Evolutionary conservation across 148 eudicot genomes (phyloP).

Genomic region (Polygonum maritimum): DNA sequence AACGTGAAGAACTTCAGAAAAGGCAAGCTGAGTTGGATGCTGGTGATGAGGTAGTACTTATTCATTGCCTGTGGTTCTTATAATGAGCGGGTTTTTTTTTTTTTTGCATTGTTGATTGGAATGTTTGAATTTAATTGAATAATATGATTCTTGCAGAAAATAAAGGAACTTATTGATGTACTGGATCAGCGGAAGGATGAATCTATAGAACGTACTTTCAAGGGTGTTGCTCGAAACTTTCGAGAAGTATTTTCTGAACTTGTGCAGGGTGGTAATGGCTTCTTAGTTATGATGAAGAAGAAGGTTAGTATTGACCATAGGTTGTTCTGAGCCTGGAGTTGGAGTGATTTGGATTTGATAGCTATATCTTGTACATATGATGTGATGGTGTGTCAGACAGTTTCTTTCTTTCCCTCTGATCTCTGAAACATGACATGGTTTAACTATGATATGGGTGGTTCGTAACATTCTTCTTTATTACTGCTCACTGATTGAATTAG

Average conservation of each 20-base stretch:
- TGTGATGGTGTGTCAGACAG: neutral
- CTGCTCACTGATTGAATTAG: neutral
- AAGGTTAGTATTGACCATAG: constrained; percentile 47
- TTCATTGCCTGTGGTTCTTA: neutral
- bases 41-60: constrained; percentile 76
- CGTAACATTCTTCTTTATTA: neutral
- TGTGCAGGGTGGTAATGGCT: constrained; percentile 96
- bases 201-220: constrained; percentile 95
- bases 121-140: neutral
- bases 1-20: constrained; percentile 91
- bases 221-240: constrained; percentile 97
- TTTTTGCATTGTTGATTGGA: neutral
- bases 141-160: constrained; percentile 55
- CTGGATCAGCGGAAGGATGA: constrained; percentile 94
- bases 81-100: neutral
- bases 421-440: neutral
- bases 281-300: constrained; percentile 95
- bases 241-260: constrained; percentile 96
- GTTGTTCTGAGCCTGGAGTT: neutral
- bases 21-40: constrained; percentile 96
- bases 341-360: constrained; percentile 2
- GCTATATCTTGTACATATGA: neutral
- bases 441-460: neutral
- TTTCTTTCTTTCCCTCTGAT: neutral
- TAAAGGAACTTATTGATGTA: constrained; percentile 73